phyloP scores from a whole-genome alignment of 2,329 filamentous ascomycete genomes.

The Pyrenophora tritici-repentis region DNA sequence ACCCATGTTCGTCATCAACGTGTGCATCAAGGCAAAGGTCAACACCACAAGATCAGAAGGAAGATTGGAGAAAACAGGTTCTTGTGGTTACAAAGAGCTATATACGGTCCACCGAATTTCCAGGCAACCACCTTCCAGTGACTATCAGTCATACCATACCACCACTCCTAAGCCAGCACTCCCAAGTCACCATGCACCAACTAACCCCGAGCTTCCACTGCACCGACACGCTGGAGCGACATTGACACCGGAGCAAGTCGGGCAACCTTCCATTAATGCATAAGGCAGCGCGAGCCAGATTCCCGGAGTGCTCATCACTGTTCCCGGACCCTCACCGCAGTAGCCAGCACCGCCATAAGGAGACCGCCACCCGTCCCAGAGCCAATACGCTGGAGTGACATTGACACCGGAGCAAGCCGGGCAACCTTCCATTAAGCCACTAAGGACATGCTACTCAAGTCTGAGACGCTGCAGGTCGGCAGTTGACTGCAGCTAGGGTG shows the following conservation, averaged over 20 bases:
- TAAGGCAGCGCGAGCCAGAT: slow-evolving; percentile 15
- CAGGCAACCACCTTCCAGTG: no score
- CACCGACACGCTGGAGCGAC: slow-evolving; percentile 22
- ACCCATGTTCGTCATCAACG: no score
- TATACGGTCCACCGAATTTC: no score
- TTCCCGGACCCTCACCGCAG: slow-evolving; percentile 19
- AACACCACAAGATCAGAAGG: no score
- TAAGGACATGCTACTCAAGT: slow-evolving; percentile 15
- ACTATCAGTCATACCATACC: no score
- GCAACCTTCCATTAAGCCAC: slow-evolving; percentile 18
- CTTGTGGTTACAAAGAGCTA: no score
- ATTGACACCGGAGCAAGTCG: slow-evolving; percentile 9
- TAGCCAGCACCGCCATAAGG: not conserved
- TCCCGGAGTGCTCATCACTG: slow-evolving; percentile 15
- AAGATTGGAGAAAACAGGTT: not conserved
- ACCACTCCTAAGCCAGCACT: not conserved
- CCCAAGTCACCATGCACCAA: slow-evolving; percentile 3
- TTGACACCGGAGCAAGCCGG: slow-evolving; percentile 9
- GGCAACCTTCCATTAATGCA: slow-evolving; percentile 18
- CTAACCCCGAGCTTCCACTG: slow-evolving; percentile 19
- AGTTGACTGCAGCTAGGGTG: slow-evolving; percentile 16
- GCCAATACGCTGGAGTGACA: slow-evolving; percentile 17
- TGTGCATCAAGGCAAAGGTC: no score
- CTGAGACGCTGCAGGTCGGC: slow-evolving; percentile 8
- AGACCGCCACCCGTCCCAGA: slow-evolving; percentile 5